Evolutionary conservation across 495 filamentous ascomycete species (phyloP).

Genomic region (Margaritispora aquatica): DNA sequence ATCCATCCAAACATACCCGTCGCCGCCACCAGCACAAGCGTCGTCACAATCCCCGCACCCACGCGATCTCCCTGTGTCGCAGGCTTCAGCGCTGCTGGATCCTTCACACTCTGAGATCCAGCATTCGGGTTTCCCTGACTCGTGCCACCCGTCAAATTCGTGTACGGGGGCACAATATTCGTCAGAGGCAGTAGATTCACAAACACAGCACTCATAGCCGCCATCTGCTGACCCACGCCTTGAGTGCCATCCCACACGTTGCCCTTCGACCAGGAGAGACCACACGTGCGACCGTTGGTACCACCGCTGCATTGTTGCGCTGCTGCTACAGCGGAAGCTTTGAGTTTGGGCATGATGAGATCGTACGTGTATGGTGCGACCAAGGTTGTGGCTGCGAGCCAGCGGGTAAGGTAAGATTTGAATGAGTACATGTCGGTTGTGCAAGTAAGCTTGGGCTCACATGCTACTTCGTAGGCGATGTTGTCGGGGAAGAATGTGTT

Average conservation of each 20-base stretch:
- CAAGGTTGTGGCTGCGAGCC: conserved; percentile 66
- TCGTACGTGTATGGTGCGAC: conserved; percentile 61
- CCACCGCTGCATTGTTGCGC: conserved; percentile 61
- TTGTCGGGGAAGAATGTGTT: conserved; percentile 47
- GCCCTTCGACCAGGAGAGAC: conserved; percentile 57
- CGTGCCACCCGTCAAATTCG: conserved; percentile 61
- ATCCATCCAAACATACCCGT: conserved; percentile 25
- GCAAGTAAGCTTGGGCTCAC: conserved; percentile 57
- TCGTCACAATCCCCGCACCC: conserved; percentile 59
- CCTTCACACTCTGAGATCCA: conserved; percentile 35
- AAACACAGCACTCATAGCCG: conserved; percentile 44
- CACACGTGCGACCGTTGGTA: conserved; percentile 52
- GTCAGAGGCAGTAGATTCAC: conserved; percentile 22
- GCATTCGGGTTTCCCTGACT: conserved; percentile 66
- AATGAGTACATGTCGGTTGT: conserved; percentile 76
- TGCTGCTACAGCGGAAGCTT: conserved; percentile 60
- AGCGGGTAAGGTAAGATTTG: conserved; percentile 81
- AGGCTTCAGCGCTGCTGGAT: conserved; percentile 17
- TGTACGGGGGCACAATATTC: conserved; percentile 43
- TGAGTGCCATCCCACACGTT: conserved; percentile 44
- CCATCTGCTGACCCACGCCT: conserved; percentile 63
- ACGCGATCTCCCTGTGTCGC: conserved; percentile 45
- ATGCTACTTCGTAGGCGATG: conserved; percentile 66
- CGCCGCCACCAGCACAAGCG: conserved; percentile 25
- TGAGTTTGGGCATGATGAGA: conserved; percentile 59